Base-by-base conservation (phyloP, 2,329 filamentous ascomycete species). In the Cryoendolithus antarcticus region DNA sequence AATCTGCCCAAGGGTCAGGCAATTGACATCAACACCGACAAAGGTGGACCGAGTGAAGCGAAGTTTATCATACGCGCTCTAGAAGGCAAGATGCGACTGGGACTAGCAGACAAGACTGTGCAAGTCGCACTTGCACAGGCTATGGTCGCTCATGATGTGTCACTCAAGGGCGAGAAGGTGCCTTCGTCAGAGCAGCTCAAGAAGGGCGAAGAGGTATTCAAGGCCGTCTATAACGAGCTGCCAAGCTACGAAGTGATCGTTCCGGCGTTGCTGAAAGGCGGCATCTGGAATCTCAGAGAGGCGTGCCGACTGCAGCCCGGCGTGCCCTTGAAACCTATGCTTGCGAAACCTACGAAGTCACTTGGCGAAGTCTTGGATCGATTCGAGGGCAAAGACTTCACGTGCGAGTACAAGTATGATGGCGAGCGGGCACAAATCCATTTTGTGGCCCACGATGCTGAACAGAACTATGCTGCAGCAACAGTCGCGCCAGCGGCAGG, bases 361-460 rank as follows among this genome's bases (percentile, higher is more conserved):
- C 95, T 98, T 52, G 94, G 88, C 1, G 91, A 98, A 63, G 91
- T 98, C 0, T 72, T 98, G 8, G 89, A 98, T 61, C 83, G 91
- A 4, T 98, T 98, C 49, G 91, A 96, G 58, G 79, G 83, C 47
- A 91, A 94, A 57, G 82, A 81, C 19, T 98, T 98, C 55, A 96
- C 91, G 1, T 98, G 91, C 64, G 91, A 98, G 60, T 98, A 93
- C 71, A 98, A 98, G 62, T 98, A 98, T 55, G 91, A 98, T 53
- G 91, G 91, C 36, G 91, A 98, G 62, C 74, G 91, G 56, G 91
- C 91, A n/a, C 91, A 98, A 58, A 96, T 98, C 37, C 91, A 98
- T 59, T 98, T 93, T 50, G 86, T 96, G 24, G 80, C 88, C 4
- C 84, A 86, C 45, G 82, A 89, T 45, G 74, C 83, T 7, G 67